Conservation (phyloP, 2,329 filamentous ascomycete species). For the Talaromyces marneffei region DNA sequence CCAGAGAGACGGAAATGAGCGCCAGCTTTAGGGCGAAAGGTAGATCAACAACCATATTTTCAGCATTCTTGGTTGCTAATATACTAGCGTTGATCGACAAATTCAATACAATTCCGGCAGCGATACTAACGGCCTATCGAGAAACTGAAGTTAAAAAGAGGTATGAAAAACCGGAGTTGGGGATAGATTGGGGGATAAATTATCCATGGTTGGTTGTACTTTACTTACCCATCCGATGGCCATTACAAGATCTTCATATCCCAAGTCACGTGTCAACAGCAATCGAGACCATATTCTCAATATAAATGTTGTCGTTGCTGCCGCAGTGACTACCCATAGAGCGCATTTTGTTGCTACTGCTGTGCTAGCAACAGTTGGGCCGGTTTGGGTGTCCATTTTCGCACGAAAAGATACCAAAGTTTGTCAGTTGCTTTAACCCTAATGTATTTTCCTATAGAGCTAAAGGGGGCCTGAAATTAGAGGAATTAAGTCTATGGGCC, state of each 20-base stretch:
- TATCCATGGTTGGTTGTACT: background rate
- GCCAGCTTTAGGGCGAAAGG: background rate
- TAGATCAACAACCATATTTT: background rate
- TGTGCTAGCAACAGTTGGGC: background rate
- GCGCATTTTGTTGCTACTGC: background rate
- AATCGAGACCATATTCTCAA: background rate
- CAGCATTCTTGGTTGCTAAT: background rate
- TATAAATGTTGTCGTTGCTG: background rate
- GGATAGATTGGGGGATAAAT: background rate
- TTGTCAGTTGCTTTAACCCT: background rate
- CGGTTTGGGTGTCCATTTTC: background rate
- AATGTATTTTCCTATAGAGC: background rate
- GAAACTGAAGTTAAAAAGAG: background rate
- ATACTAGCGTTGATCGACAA: background rate
- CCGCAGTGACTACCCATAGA: background rate
- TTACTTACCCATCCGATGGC: background rate
- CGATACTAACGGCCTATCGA: background rate
- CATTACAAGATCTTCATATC: background rate
- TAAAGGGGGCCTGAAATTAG: background rate
- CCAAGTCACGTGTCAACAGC: background rate
- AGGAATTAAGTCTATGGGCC: background rate
- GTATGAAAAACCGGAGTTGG: background rate
- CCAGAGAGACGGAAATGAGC: background rate
- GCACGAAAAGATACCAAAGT: background rate
- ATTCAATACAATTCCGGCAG: background rate